A percentile compares a stretch with the other conserved stretches of the same genome.
These are phyloP conservation scores for Staphylotrichum tortipilum DNA, from an alignment of 495 filamentous ascomycete genomes.

Conservation along the genomic window DNA sequence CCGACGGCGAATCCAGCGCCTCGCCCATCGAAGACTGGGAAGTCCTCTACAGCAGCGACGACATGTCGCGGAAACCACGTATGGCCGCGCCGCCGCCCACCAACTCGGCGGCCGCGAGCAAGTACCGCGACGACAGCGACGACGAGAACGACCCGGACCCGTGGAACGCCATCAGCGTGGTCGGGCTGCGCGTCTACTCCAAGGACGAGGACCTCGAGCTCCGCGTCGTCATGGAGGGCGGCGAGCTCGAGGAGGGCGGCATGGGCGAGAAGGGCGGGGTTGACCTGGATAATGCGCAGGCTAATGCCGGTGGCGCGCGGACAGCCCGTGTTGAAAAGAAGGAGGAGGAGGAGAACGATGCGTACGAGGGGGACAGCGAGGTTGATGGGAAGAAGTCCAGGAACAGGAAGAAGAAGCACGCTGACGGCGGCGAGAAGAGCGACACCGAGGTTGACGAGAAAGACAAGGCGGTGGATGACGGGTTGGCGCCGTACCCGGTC, in stretches of 20 bases:
- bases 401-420: slow-evolving; percentile 9
- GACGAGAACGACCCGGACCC: slow-evolving; percentile 41
- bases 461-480: slow-evolving; percentile 20
- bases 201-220: slow-evolving; percentile 40
- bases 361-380: slow-evolving; percentile 30
- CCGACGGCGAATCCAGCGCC: slow-evolving; percentile 40
- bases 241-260: slow-evolving; percentile 38
- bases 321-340: slow-evolving; percentile 8
- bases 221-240: slow-evolving; percentile 41
- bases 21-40: slow-evolving; percentile 45
- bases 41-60: slow-evolving; percentile 41
- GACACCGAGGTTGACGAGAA: slow-evolving; percentile 5
- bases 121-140: slow-evolving; percentile 33
- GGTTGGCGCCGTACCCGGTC: slow-evolving; percentile 19
- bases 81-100: slow-evolving; percentile 23
- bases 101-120: slow-evolving; percentile 26
- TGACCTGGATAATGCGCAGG: slow-evolving; percentile 43
- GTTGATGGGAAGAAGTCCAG: slow-evolving; percentile 20
- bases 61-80: slow-evolving; percentile 42
- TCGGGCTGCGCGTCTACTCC: slow-evolving; percentile 42
- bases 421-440: slow-evolving; percentile 8
- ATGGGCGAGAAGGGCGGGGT: slow-evolving; percentile 44
- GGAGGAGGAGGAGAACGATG: slow-evolving; percentile 22
- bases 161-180: slow-evolving; percentile 44
- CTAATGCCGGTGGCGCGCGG: slow-evolving; percentile 40